Evolutionary conservation across 1,284 basidiomycete species (phyloP), one percentile per base, ranked within the genome.

Genomic region (Hymenochaete sp.): DNA sequence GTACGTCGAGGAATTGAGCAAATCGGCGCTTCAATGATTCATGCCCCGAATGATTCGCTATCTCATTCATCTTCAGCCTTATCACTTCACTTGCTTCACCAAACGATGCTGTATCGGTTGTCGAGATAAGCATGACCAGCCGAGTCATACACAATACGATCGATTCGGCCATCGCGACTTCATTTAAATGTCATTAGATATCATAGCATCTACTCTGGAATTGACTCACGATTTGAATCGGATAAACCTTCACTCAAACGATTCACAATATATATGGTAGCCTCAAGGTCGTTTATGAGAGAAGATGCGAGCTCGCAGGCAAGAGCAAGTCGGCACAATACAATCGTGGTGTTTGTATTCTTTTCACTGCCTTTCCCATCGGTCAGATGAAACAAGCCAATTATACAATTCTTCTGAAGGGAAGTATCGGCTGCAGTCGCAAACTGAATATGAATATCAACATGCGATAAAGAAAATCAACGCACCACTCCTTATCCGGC

Each of bases 141-240:
- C 81, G 70, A 32, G 84, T 59, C 77, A 87, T 82, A 2, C 77
- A 69, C 28, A 87, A 57, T 24, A 88, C 59, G 50, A 74, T 75
- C 4, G 75, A 75, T 48, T 88, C 84, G 56, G 83, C 80, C 8
- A 87, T 72, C 19, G 76, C 66, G 27, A 71, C 84, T 87, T 16
- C 28, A n/a, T n/a, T n/a, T n/a, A n/a, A n/a, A n/a, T n/a, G n/a
- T n/a, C n/a, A n/a, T n/a, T n/a, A n/a, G n/a, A n/a, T n/a, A n/a
- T n/a, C n/a, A n/a, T n/a, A n/a, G n/a, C n/a, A n/a, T n/a, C n/a
- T n/a, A n/a, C n/a, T n/a, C n/a, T n/a, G n/a, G n/a, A n/a, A n/a
- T n/a, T n/a, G n/a, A n/a, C n/a, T n/a, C n/a, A n/a, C n/a, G n/a
- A n/a, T n/a, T n/a, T n/a, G n/a, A n/a, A n/a, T n/a, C n/a, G n/a